Base-by-base conservation (phyloP, 148 eudicot genomes). In the Rhododendron ferrugineum region DNA sequence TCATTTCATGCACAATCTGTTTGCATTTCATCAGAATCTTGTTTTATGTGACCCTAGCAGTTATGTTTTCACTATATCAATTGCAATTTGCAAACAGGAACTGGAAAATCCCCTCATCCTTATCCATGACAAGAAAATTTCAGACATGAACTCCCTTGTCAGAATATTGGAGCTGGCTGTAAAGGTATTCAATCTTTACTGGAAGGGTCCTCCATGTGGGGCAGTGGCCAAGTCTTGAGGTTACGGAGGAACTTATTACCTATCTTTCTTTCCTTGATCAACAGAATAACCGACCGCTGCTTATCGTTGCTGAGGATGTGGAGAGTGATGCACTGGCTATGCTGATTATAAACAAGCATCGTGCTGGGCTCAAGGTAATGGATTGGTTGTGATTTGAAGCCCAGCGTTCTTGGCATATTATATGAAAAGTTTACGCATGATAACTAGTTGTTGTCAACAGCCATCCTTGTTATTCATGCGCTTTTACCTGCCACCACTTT, bases 231-330 rank as follows among this genome's bases (percentile, higher is more conserved):
- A 44, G 44, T 66, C 58, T 44, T 77, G 85, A 73, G n/a, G 34
- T 77, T 50, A 13, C 7, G 13, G 44, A 83, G 85, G 47, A 83
- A 73, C 46, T 22, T 70, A 49, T 22, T 74, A 52, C 77, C 32
- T 76, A 34, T 72, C 79, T n/a, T 40, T 77, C 52, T 74, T 42
- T 56, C 66, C 77, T 81, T 34, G 89, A 34, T 64, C 68, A 86
- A 83, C 87, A 95, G 99, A 91, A 85, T 81, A 89, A 83, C 36
- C 86, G 93, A 46, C 96, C 99, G 58, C 85, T 96, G 86, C 89
- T 96, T 81, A 93, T 96, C 78, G 95, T 96, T 64, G 97, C 99
- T 28, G 99, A 96, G 90, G 99, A 96, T 92, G 87, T 96, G 81
- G 99, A 94, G 86, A 93, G 94, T 88, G 98, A 95, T 80, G 89